These are phyloP conservation scores for Penicillium sp. DNA, from an alignment of 2,329 filamentous ascomycete species.

Conservation along the genomic window DNA sequence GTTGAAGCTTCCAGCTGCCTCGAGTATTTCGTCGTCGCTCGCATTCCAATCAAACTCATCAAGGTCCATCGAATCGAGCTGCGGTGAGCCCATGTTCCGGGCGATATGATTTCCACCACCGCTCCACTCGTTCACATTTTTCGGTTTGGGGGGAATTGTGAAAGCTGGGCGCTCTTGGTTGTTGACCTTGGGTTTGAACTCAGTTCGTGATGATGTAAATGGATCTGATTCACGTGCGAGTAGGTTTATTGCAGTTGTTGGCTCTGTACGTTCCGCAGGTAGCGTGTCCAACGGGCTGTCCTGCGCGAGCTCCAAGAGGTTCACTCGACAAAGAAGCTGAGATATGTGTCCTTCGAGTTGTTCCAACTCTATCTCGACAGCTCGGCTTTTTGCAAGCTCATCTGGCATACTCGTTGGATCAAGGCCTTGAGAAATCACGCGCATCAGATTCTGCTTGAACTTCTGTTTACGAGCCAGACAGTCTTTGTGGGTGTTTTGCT, in stretches of 20 bases:
- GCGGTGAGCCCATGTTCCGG: conserved; percentile 45
- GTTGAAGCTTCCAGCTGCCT: conserved; percentile 42
- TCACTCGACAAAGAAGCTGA: conserved; percentile 32
- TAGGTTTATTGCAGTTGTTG: not conserved
- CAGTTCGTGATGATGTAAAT: not conserved
- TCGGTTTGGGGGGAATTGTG: conserved; percentile 5
- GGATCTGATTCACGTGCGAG: not conserved
- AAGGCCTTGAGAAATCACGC: conserved; percentile 36
- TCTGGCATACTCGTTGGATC: conserved; percentile 32
- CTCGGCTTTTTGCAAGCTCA: conserved; percentile 37
- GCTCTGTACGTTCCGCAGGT: not conserved
- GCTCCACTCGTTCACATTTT: conserved; percentile 8
- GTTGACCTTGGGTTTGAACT: conserved; percentile 1
- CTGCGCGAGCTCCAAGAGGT: conserved; percentile 25
- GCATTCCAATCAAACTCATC: conserved; percentile 47
- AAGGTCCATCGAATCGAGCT: conserved; percentile 19
- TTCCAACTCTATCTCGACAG: conserved; percentile 34
- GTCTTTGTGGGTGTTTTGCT: conserved; percentile 28
- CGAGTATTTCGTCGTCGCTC: conserved; percentile 50
- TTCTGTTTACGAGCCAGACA: conserved; percentile 33
- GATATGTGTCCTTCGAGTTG: conserved; percentile 37
- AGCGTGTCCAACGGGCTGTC: not conserved
- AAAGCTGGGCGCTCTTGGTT: conserved; percentile 3
- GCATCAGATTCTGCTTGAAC: conserved; percentile 39
- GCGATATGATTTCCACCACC: conserved; percentile 33